phyloP scores from a whole-genome alignment of 106 monocot species.

The Xerophyta viscosa region DNA sequence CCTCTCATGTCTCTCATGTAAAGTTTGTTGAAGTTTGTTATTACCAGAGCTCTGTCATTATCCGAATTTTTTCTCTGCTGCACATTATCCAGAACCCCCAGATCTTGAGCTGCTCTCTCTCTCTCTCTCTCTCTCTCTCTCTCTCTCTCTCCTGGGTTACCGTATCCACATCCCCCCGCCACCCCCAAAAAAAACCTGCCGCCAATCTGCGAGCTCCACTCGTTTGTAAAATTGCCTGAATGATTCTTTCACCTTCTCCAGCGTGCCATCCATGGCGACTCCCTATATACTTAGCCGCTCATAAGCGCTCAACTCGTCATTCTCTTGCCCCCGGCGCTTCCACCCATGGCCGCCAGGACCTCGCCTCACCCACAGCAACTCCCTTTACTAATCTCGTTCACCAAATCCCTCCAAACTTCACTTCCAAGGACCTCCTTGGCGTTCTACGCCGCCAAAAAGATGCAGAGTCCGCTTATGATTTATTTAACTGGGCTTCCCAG shows the following conservation, averaged over 20 bases:
- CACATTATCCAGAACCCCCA: too few relatives aligned
- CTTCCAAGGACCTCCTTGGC: slow-evolving; percentile 49
- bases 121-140: too few relatives aligned
- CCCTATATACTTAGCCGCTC: slow-evolving; percentile 3
- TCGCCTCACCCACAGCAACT: slow-evolving; percentile 2
- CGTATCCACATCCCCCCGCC: too few relatives aligned
- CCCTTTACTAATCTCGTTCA: slow-evolving; percentile 3
- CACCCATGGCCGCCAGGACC: slow-evolving; percentile 2
- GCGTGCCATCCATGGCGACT: slow-evolving; percentile 13
- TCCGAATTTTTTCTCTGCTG: too few relatives aligned
- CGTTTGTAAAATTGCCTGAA: slow-evolving; percentile 55
- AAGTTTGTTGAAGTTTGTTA: too few relatives aligned
- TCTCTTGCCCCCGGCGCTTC: slow-evolving; percentile 12
- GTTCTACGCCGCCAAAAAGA: slow-evolving; percentile 57
- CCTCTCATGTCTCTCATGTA: too few relatives aligned
- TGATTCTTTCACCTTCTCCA: slow-evolving; percentile 40
- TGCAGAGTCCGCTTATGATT: slow-evolving; percentile 22
- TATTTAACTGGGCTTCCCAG: slow-evolving; percentile 46
- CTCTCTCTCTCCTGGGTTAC: too few relatives aligned
- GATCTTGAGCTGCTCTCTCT: too few relatives aligned
- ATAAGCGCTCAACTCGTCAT: slow-evolving; percentile 1
- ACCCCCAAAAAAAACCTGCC: too few relatives aligned
- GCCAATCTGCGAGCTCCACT: too few relatives aligned
- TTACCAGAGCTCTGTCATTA: too few relatives aligned
- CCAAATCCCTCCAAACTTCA: slow-evolving; percentile 39